phyloP scores from a whole-genome alignment of 208 protist species.

The Tritrichomonas foetus region DNA sequence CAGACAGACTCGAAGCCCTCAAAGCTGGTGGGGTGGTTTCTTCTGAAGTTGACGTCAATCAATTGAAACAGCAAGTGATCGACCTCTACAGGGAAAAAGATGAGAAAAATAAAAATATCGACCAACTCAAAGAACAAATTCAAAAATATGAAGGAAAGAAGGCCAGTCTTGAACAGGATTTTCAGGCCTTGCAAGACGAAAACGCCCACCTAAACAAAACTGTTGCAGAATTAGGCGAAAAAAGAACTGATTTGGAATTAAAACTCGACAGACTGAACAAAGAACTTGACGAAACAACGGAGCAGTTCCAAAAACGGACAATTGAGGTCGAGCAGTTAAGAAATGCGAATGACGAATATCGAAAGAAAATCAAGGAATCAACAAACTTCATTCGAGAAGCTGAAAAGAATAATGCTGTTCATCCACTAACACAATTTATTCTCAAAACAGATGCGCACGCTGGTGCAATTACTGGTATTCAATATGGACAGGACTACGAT shows the following conservation, averaged over 20 bases:
- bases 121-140: not conserved
- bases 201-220: not conserved
- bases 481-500: not conserved
- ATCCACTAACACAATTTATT: not conserved
- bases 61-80: not conserved
- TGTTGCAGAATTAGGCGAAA: too few relatives aligned
- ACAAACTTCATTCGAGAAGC: not conserved
- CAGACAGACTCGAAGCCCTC: not conserved
- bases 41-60: not conserved
- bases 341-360: not conserved
- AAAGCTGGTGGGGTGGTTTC: not conserved
- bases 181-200: not conserved
- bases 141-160: not conserved
- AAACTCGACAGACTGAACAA: not conserved
- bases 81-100: not conserved
- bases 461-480: not conserved
- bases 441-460: not conserved
- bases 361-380: not conserved
- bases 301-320: not conserved
- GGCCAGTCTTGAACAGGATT: not conserved
- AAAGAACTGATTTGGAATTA: not conserved
- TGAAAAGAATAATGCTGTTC: not conserved
- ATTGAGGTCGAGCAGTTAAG: not conserved
- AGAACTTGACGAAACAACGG: not conserved
- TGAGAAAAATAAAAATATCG: not conserved